A percentile compares a stretch with the other conserved stretches of the same genome.
These are phyloP conservation scores for Colletotrichum aenigma DNA, from an alignment of 2,329 filamentous ascomycete genomes.

Conservation along the genomic window DNA sequence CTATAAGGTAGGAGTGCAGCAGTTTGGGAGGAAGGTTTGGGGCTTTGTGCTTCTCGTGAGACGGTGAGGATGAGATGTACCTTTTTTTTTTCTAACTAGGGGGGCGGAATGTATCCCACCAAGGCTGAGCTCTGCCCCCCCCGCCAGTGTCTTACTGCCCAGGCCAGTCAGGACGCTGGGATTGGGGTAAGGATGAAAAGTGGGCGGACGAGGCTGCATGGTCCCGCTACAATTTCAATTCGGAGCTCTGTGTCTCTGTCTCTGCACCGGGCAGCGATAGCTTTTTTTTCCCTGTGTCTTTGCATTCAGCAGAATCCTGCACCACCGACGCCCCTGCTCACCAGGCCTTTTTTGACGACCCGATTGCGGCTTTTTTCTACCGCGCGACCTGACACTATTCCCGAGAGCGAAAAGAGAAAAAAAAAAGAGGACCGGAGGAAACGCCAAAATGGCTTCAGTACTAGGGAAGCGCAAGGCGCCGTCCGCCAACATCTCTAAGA, in stretches of 20 bases:
- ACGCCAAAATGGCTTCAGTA: slow-evolving; percentile 13
- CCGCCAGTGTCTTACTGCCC: not conserved
- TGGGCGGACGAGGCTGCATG: not conserved
- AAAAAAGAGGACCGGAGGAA: not conserved
- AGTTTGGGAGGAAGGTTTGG: not conserved
- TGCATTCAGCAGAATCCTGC: not conserved
- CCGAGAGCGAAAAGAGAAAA: not conserved
- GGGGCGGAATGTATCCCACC: not conserved
- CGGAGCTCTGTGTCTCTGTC: not conserved
- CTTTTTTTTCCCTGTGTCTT: not conserved
- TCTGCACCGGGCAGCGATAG: not conserved
- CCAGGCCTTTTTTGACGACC: not conserved
- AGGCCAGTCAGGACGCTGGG: not conserved
- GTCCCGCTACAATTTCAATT: not conserved
- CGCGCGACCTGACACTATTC: not conserved
- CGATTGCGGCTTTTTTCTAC: not conserved
- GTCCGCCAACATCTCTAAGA: not conserved
- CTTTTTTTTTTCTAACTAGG: too few relatives aligned
- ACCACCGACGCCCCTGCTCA: not conserved
- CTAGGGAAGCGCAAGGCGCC: slow-evolving; percentile 23
- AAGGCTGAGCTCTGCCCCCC: not conserved
- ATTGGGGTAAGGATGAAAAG: not conserved
- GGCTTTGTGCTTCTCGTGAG: not conserved
- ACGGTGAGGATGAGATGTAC: not conserved
- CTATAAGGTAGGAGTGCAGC: not conserved